These are phyloP conservation scores for Monosporascus sp. DNA, from an alignment of 2,329 filamentous ascomycete species.

Conservation along the genomic window DNA sequence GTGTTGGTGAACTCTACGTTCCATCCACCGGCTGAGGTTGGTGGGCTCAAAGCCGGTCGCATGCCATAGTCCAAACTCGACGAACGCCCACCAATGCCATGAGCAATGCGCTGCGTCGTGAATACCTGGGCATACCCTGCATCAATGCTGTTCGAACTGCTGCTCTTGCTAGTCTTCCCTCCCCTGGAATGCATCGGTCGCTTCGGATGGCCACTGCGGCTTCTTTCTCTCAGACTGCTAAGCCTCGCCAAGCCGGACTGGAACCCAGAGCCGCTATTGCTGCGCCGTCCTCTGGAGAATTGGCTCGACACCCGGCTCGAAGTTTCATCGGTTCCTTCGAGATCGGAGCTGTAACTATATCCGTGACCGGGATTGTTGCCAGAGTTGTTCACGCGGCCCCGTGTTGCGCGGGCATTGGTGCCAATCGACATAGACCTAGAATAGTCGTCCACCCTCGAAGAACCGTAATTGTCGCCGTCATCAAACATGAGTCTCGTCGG, in stretches of 20 bases:
- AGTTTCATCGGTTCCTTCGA: conserved; percentile 48
- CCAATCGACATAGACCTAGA: conserved; percentile 21
- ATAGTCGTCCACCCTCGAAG: conserved; percentile 19
- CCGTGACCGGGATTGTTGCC: conserved; percentile 30
- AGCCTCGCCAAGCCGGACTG: conserved; percentile 54
- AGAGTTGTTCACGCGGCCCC: conserved; percentile 15
- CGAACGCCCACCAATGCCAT: conserved; percentile 50
- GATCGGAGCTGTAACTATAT: conserved; percentile 58
- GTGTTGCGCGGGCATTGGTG: conserved; percentile 14
- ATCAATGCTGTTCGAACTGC: conserved; percentile 62
- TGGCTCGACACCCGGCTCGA: conserved; percentile 47
- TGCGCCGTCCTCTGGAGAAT: conserved; percentile 57
- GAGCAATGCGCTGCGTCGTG: conserved; percentile 53
- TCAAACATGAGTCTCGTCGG: conserved; percentile 28
- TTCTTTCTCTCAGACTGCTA: conserved; percentile 54
- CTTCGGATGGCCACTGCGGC: conserved; percentile 33
- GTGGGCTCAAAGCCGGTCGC: conserved; percentile 26
- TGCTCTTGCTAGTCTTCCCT: conserved; percentile 66
- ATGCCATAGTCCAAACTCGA: conserved; percentile 71
- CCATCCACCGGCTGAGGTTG: conserved; percentile 28
- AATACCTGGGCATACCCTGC: conserved; percentile 53
- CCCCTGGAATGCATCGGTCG: conserved; percentile 47
- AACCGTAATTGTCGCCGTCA: conserved; percentile 28
- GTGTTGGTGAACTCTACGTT: conserved; percentile 44
- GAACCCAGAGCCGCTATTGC: conserved; percentile 75